phyloP scores from a whole-genome alignment of 108 stramenopile species.

The Fistulifera solaris region DNA sequence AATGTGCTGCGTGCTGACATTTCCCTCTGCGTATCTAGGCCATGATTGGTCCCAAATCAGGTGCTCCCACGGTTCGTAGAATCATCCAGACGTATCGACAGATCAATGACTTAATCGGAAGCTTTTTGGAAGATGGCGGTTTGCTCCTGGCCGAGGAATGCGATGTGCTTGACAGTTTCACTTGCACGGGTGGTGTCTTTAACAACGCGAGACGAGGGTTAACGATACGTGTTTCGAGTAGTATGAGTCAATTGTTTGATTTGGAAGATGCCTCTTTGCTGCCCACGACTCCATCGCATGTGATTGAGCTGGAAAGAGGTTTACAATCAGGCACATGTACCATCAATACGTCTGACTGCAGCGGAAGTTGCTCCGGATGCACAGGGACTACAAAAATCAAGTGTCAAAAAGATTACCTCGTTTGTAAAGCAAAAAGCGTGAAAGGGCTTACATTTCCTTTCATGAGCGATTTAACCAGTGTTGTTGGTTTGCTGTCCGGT shows the following conservation, averaged over 20 bases:
- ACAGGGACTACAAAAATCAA: not conserved
- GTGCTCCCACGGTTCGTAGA: slow-evolving; percentile 13
- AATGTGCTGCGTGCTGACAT: too few species aligned
- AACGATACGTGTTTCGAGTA: slow-evolving; percentile 6
- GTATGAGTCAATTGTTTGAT: slow-evolving; percentile 16
- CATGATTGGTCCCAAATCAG: slow-evolving; percentile 2
- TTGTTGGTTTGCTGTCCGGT: slow-evolving; percentile 12
- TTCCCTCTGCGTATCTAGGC: too few species aligned
- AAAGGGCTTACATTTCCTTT: slow-evolving; percentile 18
- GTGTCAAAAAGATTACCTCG: slow-evolving; percentile 13
- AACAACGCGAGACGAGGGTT: not conserved
- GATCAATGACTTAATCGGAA: slow-evolving; percentile 5
- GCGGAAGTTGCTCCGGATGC: slow-evolving; percentile 5
- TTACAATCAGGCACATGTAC: not conserved
- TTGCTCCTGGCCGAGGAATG: slow-evolving; percentile 20
- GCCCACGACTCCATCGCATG: slow-evolving; percentile 1
- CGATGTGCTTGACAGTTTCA: slow-evolving; percentile 4
- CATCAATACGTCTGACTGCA: slow-evolving; percentile 5
- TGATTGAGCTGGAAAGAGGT: not conserved
- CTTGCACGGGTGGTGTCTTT: slow-evolving; percentile 1
- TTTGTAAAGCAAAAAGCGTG: slow-evolving; percentile 12
- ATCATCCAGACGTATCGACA: slow-evolving; percentile 11
- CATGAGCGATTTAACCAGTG: slow-evolving; percentile 14
- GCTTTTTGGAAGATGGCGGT: slow-evolving; percentile 7
- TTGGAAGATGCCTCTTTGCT: slow-evolving; percentile 8